phyloP scores from a whole-genome alignment of 2,329 filamentous ascomycete genomes.

The Incumbomyces delicatus region DNA sequence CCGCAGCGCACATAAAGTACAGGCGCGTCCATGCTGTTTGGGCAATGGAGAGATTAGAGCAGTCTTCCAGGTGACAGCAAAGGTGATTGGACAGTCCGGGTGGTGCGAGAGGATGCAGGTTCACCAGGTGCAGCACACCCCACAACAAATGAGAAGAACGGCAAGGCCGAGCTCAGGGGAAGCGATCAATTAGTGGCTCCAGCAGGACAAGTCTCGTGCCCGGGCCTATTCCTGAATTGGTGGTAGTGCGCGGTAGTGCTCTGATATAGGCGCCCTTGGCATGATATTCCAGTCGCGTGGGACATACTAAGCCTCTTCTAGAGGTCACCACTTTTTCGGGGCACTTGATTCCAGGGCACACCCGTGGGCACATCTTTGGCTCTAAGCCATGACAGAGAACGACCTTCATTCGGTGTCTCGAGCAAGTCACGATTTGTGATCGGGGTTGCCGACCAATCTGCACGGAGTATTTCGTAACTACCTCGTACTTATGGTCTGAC shows the following conservation, averaged over 20 bases:
- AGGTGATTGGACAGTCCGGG: constrained; percentile 4
- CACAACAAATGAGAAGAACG: constrained; percentile 5
- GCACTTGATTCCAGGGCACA: no score
- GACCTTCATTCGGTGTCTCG: neutral
- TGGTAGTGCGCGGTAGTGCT: neutral
- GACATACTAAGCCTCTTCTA: neutral
- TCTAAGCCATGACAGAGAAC: neutral
- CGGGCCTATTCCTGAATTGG: neutral
- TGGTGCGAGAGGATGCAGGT: constrained; percentile 5
- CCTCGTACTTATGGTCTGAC: no score
- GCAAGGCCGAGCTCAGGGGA: neutral
- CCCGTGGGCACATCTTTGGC: neutral
- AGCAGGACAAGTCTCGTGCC: neutral
- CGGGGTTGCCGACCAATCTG: neutral
- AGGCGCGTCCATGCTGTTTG: constrained; percentile 4
- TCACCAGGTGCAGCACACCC: neutral
- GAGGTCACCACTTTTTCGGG: neutral
- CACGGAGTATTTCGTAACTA: neutral
- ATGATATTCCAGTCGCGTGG: neutral
- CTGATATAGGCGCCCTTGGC: constrained; percentile 5
- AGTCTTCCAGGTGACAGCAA: neutral
- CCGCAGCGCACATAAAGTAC: constrained; percentile 4
- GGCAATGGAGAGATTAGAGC: no score
- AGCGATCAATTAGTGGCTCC: neutral
- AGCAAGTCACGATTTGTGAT: neutral